phyloP scores from a whole-genome alignment of 2,329 filamentous ascomycete species.

The Didymosphaeria variabile region DNA sequence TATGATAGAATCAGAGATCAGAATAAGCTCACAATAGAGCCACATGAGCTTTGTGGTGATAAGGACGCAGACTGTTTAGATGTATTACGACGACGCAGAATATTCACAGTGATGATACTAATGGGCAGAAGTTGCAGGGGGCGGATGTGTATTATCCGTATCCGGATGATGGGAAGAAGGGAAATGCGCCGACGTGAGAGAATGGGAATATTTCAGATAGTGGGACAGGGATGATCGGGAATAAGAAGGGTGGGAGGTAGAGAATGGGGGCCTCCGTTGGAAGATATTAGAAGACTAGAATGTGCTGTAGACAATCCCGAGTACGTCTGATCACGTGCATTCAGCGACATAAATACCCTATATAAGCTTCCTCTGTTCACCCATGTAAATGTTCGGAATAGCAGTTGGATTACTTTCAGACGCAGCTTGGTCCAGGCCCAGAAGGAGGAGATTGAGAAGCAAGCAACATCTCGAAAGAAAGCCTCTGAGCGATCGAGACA shows the following conservation, averaged over 20 bases:
- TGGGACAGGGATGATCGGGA: neutral
- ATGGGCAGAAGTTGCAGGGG: neutral
- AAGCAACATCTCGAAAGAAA: too few species aligned
- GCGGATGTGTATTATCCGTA: neutral
- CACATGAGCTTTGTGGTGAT: neutral
- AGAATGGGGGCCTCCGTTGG: too few species aligned
- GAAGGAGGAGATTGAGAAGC: too few species aligned
- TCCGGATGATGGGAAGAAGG: slow-evolving; percentile 3
- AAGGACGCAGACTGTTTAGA: neutral
- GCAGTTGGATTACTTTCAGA: too few species aligned
- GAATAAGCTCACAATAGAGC: neutral
- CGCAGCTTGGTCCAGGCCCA: too few species aligned
- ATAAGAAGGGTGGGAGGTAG: neutral
- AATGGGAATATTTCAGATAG: neutral
- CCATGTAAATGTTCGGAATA: too few species aligned
- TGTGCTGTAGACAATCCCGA: too few species aligned
- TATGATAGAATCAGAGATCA: neutral
- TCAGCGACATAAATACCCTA: too few species aligned
- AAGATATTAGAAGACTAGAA: too few species aligned
- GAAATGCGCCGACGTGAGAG: neutral
- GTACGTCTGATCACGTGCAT: too few species aligned
- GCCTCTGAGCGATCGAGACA: neutral
- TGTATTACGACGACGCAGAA: neutral
- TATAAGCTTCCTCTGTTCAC: too few species aligned
- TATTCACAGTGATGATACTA: neutral